These are phyloP conservation scores for Aspergillus conjunctus DNA, from an alignment of 495 filamentous ascomycete genomes.

Conservation along the genomic window DNA sequence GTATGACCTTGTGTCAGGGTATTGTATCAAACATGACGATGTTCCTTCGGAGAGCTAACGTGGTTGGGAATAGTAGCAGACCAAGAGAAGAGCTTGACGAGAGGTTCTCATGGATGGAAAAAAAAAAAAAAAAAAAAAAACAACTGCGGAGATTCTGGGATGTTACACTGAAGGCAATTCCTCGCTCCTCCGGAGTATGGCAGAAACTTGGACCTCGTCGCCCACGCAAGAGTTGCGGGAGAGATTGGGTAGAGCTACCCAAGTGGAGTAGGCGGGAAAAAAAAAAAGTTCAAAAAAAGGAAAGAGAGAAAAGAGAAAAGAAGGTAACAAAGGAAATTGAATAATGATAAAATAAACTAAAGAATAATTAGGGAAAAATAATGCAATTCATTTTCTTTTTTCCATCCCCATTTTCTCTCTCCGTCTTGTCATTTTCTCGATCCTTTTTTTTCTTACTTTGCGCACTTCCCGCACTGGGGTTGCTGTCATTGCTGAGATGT, in stretches of 20 bases:
- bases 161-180: slow-evolving; percentile 21
- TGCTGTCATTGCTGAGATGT: slow-evolving; percentile 1
- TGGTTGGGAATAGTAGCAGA: slow-evolving; percentile 18
- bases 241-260: slow-evolving; percentile 15
- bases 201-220: background rate
- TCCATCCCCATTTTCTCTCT: slow-evolving; percentile 5
- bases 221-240: slow-evolving; percentile 3
- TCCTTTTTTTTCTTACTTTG: slow-evolving; percentile 17
- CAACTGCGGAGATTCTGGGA: slow-evolving; percentile 9
- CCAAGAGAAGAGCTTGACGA: slow-evolving; percentile 13
- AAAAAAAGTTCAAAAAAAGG: slow-evolving; percentile 1
- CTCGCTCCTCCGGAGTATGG: slow-evolving; percentile 1
- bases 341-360: slow-evolving; percentile 2
- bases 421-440: background rate
- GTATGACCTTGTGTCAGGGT: slow-evolving; percentile 24
- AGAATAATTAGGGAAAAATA: slow-evolving; percentile 7
- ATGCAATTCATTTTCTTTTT: slow-evolving; percentile 19
- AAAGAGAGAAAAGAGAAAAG: background rate
- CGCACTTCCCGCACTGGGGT: slow-evolving; percentile 11
- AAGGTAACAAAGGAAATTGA: background rate
- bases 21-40: slow-evolving; percentile 23
- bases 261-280: slow-evolving; percentile 4
- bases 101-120: slow-evolving; percentile 14
- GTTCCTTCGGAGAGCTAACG: slow-evolving; percentile 25
- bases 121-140: background rate